Percentiles rank a stretch among this genome's conserved stretches.
Conservation (phyloP, 345 rosid genomes). For the Melaleuca quinquenervia region DNA sequence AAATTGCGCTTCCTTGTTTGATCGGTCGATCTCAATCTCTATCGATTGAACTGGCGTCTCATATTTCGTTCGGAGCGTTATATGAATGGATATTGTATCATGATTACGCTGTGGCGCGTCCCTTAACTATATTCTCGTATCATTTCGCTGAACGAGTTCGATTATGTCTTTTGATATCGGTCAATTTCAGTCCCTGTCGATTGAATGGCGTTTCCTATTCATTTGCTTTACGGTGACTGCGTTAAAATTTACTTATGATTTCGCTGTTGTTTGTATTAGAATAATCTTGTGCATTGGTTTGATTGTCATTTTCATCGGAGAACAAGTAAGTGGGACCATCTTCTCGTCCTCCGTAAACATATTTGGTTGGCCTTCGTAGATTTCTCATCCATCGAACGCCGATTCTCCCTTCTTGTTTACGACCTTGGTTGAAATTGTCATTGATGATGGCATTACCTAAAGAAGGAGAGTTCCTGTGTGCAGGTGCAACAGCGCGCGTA, state of each 20-base stretch:
- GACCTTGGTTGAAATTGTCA: not conserved
- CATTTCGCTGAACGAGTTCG: not conserved
- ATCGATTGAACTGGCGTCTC: not conserved
- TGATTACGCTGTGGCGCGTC: not conserved
- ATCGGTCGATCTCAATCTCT: not conserved
- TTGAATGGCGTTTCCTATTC: not conserved
- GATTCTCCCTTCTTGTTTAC: not conserved
- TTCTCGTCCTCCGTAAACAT: not conserved
- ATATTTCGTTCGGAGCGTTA: not conserved
- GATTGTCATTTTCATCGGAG: not conserved
- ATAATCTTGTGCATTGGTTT: not conserved
- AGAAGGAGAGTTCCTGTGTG: not conserved
- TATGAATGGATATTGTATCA: not conserved
- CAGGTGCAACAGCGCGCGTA: slow-evolving; percentile 24
- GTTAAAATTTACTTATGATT: not conserved
- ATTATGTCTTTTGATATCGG: not conserved
- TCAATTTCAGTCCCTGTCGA: not conserved
- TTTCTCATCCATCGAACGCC: not conserved
- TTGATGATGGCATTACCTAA: not conserved
- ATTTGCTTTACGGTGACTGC: not conserved
- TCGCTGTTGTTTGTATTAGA: not conserved
- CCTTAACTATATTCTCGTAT: not conserved
- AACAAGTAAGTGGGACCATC: not conserved
- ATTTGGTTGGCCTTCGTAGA: not conserved
- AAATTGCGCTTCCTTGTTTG: not conserved